Evolutionary conservation across 331 rosid species (phyloP), one percentile per base, ranked within the genome.

Genomic region (Malus hybrid): DNA sequence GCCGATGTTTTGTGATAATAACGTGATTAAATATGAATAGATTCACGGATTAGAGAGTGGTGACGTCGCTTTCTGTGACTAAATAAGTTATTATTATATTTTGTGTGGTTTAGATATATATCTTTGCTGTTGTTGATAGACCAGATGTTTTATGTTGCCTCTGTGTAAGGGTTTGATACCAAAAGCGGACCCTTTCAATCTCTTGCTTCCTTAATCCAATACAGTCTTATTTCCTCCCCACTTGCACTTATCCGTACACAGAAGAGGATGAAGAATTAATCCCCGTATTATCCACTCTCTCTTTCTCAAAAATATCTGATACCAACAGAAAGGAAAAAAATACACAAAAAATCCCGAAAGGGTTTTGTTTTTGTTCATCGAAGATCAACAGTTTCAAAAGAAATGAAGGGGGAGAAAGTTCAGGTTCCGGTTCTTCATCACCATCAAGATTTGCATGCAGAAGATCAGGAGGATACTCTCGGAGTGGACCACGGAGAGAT

Each of bases 111-210:
- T 79, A 10, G 48, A 42, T 42, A 42, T 42, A 39, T 39, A 66
- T 82, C 79, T 42, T 52, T 52, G 63, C 42, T 68, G 67, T 20
- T 65, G 83, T 46, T 73, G 76, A 67, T 36, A 59, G 77, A 65
- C 83, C 90, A 86, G 90, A 91, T 89, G 95, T 75, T 89, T 85
- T 87, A 75, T 93, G 98, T 87, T 90, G 96, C 88, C 81, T 83
- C 83, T 24, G 78, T 80, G 56, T 22, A 75, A 82, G 83, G 87
- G 80, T 84, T 83, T 76, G 84, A 83, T 69, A 73, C 80, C 67
- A 71, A 70, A 70, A 81, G 86, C 76, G 80, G 86, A 80, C 81
- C 86, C 88, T 90, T 84, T 81, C 85, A 39, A 13, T 80, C 71
- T 76, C 81, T 83, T 88, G 96, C 92, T 85, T 88, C 96, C 91